Percentiles rank a stretch among this genome's conserved stretches.
Evolutionary conservation across 768 basidiomycete genomes (phyloP).

Genomic region (Infundibulicybe gibba): DNA sequence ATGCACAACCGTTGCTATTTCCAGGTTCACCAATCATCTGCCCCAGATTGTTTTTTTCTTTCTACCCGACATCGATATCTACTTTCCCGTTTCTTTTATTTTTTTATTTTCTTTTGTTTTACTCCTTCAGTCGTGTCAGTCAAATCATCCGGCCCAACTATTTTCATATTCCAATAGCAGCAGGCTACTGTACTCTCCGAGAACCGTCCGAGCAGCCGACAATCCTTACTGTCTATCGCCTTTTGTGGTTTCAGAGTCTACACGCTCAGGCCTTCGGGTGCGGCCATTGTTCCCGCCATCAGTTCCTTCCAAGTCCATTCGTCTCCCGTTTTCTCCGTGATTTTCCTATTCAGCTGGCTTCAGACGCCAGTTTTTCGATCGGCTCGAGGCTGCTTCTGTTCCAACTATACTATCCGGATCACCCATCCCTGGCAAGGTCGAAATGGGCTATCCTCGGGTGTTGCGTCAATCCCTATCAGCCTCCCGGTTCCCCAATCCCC

Average conservation of each 20-base stretch:
- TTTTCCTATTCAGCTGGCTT: conserved; percentile 2
- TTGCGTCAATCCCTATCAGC: conserved; percentile 1
- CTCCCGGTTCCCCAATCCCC: conserved; percentile 10
- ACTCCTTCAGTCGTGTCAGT: no score
- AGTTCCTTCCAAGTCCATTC: not conserved
- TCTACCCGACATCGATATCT: no score
- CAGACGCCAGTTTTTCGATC: conserved; percentile 10
- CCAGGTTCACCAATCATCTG: not conserved
- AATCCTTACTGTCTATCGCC: conserved; percentile 1
- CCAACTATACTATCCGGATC: conserved; percentile 2
- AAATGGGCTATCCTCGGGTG: conserved; percentile 21
- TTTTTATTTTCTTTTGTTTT: no score
- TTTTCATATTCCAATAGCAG: not conserved
- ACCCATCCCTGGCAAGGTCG: conserved; percentile 1
- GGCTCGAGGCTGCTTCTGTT: not conserved
- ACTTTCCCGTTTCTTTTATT: no score
- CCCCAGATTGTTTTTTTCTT: no score
- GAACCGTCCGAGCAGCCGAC: conserved; percentile 9
- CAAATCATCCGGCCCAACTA: no score
- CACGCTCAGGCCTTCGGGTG: conserved; percentile 9
- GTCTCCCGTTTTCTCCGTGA: conserved; percentile 1
- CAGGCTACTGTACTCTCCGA: conserved; percentile 10
- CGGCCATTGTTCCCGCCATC: not conserved
- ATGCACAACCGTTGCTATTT: not conserved
- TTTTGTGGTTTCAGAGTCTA: conserved; percentile 9